Evolutionary conservation across 345 rosid genomes (phyloP).

Genomic region (Populus simonii): DNA sequence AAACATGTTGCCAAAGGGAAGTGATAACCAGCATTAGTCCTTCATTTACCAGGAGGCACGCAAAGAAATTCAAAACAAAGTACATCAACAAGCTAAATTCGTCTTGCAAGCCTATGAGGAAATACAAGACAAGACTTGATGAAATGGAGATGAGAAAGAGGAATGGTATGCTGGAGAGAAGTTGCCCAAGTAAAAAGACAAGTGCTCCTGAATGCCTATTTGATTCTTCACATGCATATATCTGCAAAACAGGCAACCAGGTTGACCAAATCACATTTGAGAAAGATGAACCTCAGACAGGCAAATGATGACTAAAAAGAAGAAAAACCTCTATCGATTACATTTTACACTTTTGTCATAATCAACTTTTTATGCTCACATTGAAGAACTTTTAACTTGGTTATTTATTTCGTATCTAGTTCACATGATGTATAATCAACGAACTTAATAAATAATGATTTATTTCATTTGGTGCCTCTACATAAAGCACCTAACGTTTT

Average conservation of each 20-base stretch:
- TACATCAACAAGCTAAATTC: conserved; percentile 97
- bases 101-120: conserved; percentile 77
- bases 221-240: conserved; percentile 76
- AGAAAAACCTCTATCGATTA: neutral
- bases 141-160: conserved; percentile 93
- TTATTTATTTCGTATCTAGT: neutral
- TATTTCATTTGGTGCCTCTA: neutral
- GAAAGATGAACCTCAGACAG: neutral
- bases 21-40: conserved; percentile 70
- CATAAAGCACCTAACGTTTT: too few relatives aligned
- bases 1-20: conserved; percentile 71
- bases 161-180: conserved; percentile 93
- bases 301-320: neutral
- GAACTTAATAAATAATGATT: too few relatives aligned
- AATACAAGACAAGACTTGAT: conserved; percentile 92
- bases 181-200: conserved; percentile 85
- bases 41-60: conserved; percentile 86
- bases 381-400: neutral
- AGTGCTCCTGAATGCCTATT: conserved; percentile 90
- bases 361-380: neutral
- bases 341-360: neutral
- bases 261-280: conserved; percentile 2
- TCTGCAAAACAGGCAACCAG: conserved; percentile 37
- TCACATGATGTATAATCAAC: neutral
- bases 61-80: conserved; percentile 93